Evolutionary conservation across 2,329 filamentous ascomycete species (phyloP).

Genomic region (Fusarium sp.): DNA sequence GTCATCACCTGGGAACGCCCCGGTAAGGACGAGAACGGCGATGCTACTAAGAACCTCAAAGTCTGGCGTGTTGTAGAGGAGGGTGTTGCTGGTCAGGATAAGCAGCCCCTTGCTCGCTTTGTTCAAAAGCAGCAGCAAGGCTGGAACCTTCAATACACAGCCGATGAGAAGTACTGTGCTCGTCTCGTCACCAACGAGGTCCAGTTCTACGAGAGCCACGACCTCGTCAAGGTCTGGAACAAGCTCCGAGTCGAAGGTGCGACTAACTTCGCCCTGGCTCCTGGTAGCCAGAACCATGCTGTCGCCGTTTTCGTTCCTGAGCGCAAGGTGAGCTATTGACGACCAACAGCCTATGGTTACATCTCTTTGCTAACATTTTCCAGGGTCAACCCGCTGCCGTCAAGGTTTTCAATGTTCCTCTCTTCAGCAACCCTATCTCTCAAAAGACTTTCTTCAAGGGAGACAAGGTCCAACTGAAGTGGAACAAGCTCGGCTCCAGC

Average conservation of each 20-base stretch:
- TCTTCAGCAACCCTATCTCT: conserved; percentile 84
- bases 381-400: conserved; percentile 93
- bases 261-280: conserved; percentile 87
- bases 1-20: conserved; percentile 97
- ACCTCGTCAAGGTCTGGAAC: conserved; percentile 91
- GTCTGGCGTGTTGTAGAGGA: conserved; percentile 90
- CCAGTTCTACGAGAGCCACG: conserved; percentile 92
- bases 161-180: conserved; percentile 92
- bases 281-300: conserved; percentile 83
- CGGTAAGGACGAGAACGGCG: conserved; percentile 90
- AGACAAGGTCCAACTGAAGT: conserved; percentile 98
- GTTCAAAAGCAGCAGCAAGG: conserved; percentile 96
- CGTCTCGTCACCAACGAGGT: conserved; percentile 96
- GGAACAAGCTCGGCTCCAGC: conserved; percentile 92
- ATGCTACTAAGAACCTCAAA: conserved; percentile 96
- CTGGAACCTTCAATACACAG: conserved; percentile 97
- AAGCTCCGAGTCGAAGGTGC: conserved; percentile 94
- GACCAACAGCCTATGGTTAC: not conserved
- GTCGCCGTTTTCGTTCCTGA: conserved; percentile 96
- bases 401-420: conserved; percentile 92
- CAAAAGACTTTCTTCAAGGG: conserved; percentile 99
- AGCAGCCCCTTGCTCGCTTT: conserved; percentile 84
- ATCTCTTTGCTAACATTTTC: conserved; percentile 24
- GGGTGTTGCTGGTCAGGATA: conserved; percentile 68
- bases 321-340: conserved; percentile 74